Percentiles rank a stretch among this genome's conserved stretches.
phyloP scores from a whole-genome alignment of 345 rosid species.

The Geranium rotundifolium region DNA sequence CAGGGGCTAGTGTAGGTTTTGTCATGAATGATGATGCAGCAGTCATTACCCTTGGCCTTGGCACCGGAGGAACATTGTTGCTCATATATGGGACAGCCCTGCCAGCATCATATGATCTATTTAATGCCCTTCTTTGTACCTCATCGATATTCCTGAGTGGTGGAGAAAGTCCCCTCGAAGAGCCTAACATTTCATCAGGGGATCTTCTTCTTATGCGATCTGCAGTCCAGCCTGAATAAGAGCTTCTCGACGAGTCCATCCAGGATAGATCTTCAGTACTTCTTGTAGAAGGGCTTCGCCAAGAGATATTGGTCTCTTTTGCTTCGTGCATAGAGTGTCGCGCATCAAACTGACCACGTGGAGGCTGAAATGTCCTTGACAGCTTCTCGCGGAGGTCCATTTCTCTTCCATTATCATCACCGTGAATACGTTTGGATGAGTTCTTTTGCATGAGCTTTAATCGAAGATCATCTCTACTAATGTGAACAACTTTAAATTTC shows the following conservation, averaged over 20 bases:
- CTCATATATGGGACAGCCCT: slow-evolving; percentile 43
- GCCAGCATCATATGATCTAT: slow-evolving; percentile 44
- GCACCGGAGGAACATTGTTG: slow-evolving; percentile 42
- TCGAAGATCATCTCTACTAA: slow-evolving; percentile 73
- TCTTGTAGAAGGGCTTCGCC: slow-evolving; percentile 41
- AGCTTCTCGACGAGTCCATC: slow-evolving; percentile 37
- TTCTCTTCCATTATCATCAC: slow-evolving; percentile 30
- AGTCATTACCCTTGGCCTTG: slow-evolving; percentile 45
- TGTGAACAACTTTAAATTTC: slow-evolving; percentile 36
- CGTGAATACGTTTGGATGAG: slow-evolving; percentile 17
- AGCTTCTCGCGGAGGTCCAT: slow-evolving; percentile 75
- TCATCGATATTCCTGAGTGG: slow-evolving; percentile 34
- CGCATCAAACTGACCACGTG: slow-evolving; percentile 21
- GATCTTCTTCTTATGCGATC: slow-evolving; percentile 64
- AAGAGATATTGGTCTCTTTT: slow-evolving; percentile 29
- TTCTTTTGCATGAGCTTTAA: slow-evolving; percentile 66
- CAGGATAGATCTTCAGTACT: slow-evolving; percentile 37
- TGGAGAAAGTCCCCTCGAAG: slow-evolving; percentile 58
- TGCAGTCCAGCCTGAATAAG: slow-evolving; percentile 53
- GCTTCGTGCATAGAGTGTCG: slow-evolving; percentile 34
- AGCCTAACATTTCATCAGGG: slow-evolving; percentile 41
- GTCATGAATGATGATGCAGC: slow-evolving; percentile 30
- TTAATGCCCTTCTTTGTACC: slow-evolving; percentile 35
- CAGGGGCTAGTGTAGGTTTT: slow-evolving; percentile 42
- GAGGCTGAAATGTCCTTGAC: slow-evolving; percentile 41